Conservation (phyloP, 441 rosid genomes). For the Viola pubescens region DNA sequence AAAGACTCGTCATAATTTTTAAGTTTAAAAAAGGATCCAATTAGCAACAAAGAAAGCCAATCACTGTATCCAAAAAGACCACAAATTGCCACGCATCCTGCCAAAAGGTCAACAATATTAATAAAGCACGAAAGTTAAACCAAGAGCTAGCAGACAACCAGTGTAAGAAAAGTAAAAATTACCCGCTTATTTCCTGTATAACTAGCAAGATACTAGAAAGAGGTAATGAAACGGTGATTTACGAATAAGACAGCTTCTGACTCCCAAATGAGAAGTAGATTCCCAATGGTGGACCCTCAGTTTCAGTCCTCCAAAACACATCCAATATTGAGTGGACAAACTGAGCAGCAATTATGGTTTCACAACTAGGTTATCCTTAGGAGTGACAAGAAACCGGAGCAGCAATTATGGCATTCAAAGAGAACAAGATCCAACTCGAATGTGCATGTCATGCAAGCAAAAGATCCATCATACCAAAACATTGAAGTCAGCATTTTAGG, state of each 20-base stretch:
- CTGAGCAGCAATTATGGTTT: conserved; percentile 21
- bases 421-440: conserved; percentile 33
- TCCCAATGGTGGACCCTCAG: conserved; percentile 21
- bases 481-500: conserved; percentile 36
- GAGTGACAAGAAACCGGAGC: conserved; percentile 28
- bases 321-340: conserved; percentile 21
- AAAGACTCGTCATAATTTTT: conserved; percentile 17
- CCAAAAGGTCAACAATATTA: conserved; percentile 44
- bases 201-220: conserved; percentile 28
- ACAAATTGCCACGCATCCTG: conserved; percentile 44
- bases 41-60: conserved; percentile 41
- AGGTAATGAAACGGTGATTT: conserved; percentile 28
- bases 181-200: conserved; percentile 40
- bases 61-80: conserved; percentile 37
- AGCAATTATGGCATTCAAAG: conserved; percentile 33
- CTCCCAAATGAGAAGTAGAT: conserved; percentile 25
- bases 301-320: conserved; percentile 29
- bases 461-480: conserved; percentile 35
- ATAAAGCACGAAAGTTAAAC: conserved; percentile 26
- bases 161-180: conserved; percentile 19
- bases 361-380: conserved; percentile 24
- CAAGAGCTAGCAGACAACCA: conserved; percentile 24
- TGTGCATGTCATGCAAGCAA: conserved; percentile 43
- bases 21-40: conserved; percentile 31
- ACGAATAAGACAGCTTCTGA: conserved; percentile 23